These are phyloP conservation scores for Diaporthe sp. DNA, from an alignment of 2,329 filamentous ascomycete genomes.

Conservation along the genomic window DNA sequence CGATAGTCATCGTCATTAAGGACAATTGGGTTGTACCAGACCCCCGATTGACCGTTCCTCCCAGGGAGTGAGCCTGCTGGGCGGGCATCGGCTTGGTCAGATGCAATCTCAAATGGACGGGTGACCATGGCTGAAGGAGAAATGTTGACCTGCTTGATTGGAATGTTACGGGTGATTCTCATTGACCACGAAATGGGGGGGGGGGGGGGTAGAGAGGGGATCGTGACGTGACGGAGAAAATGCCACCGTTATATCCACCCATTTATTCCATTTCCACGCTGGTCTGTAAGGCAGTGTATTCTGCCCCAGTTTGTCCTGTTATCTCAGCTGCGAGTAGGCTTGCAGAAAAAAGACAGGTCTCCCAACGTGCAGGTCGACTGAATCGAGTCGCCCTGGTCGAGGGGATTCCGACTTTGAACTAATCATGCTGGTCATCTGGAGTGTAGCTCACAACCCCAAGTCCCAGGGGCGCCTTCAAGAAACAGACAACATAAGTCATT, in stretches of 20 bases:
- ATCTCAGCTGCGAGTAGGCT: background rate
- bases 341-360: background rate
- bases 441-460: fast-evolving
- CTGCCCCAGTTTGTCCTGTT: background rate
- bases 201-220: background rate
- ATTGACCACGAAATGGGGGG: background rate
- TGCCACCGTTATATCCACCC: background rate
- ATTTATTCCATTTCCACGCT: background rate
- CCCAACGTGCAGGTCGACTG: background rate
- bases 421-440: background rate
- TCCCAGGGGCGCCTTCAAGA: too few species aligned
- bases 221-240: background rate
- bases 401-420: background rate
- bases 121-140: too few species aligned
- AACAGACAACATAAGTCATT: background rate
- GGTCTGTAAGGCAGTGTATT: background rate
- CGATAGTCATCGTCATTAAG: too few species aligned
- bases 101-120: too few species aligned
- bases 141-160: background rate
- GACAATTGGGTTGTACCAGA: too few species aligned
- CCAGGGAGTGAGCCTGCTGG: too few species aligned
- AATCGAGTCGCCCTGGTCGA: background rate
- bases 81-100: too few species aligned
- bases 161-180: too few species aligned
- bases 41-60: too few species aligned